Evolutionary conservation across 345 rosid genomes (phyloP).

Genomic region (Melaleuca alternifolia): DNA sequence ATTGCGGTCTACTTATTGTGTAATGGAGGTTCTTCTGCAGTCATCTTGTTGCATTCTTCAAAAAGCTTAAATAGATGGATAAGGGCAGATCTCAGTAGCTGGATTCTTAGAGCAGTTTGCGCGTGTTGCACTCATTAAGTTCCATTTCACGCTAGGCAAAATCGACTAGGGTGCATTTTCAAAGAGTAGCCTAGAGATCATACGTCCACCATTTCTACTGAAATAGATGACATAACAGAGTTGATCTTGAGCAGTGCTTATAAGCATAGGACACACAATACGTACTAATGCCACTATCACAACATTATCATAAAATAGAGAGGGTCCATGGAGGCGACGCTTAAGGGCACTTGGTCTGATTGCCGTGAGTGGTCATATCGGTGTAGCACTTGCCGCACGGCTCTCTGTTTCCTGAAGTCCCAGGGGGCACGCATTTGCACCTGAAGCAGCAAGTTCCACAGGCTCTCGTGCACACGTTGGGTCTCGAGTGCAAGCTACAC

Average conservation of each 20-base stretch:
- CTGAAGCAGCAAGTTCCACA: constrained; percentile 47
- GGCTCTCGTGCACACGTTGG: constrained; percentile 41
- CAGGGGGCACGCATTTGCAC: constrained; percentile 58
- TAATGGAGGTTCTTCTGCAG: not conserved
- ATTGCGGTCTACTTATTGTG: not conserved
- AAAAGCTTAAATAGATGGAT: not conserved
- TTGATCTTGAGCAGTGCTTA: not conserved
- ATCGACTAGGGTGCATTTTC: not conserved
- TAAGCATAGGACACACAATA: not conserved
- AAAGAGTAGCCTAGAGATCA: not conserved
- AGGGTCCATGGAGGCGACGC: not conserved
- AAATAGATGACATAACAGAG: not conserved
- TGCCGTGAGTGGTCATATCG: constrained; percentile 47
- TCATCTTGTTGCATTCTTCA: not conserved
- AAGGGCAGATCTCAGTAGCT: not conserved
- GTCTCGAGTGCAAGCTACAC: constrained; percentile 47
- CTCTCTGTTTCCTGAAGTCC: constrained; percentile 44
- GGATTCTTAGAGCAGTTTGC: not conserved
- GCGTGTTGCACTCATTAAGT: not conserved
- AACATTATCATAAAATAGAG: not conserved
- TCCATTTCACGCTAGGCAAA: not conserved
- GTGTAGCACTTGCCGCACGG: constrained; percentile 49
- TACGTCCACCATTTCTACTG: not conserved
- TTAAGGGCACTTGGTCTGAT: constrained; percentile 45
- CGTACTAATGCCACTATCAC: not conserved